Conservation (phyloP, 1,284 basidiomycete species). For the Xerocomus amazonicus region DNA sequence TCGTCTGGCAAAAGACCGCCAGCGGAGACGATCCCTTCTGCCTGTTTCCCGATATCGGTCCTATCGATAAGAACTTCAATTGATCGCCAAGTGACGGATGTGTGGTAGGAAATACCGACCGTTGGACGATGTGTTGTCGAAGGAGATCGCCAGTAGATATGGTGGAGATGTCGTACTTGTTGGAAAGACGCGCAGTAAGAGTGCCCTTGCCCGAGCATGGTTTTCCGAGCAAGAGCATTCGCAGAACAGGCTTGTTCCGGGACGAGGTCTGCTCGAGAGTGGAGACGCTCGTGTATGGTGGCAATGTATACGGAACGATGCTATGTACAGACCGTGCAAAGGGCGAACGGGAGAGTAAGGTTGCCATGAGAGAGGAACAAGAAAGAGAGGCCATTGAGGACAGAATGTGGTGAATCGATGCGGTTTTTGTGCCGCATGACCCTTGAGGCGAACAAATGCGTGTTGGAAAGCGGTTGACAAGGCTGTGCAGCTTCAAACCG, state of each 20-base stretch:
- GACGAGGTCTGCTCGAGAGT: conserved; percentile 8
- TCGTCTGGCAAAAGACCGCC: conserved; percentile 77
- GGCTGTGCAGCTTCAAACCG: conserved; percentile 4
- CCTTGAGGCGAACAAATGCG: conserved; percentile 25
- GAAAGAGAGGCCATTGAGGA: conserved; percentile 1
- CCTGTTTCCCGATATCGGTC: conserved; percentile 68
- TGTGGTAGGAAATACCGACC: conserved; percentile 30
- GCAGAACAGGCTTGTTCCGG: conserved; percentile 34
- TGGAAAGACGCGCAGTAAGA: conserved; percentile 61
- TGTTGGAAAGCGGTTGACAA: neutral
- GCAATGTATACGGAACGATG: conserved; percentile 21
- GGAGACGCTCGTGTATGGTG: conserved; percentile 21
- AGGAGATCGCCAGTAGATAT: conserved; percentile 83
- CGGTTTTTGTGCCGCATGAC: conserved; percentile 14
- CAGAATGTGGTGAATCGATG: neutral
- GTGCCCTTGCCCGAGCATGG: conserved; percentile 81
- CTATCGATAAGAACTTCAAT: conserved; percentile 30
- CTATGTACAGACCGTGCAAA: conserved; percentile 16
- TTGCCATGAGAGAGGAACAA: conserved; percentile 1
- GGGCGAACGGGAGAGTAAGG: conserved; percentile 2
- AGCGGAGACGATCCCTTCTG: conserved; percentile 71
- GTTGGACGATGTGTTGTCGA: conserved; percentile 70
- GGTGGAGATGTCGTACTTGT: conserved; percentile 67
- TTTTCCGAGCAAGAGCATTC: conserved; percentile 81
- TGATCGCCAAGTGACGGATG: neutral